A percentile compares a stretch with the other conserved stretches of the same genome.
These are phyloP conservation scores for Blastomyces parvus DNA, from an alignment of 2,329 filamentous ascomycete genomes.

Conservation along the genomic window DNA sequence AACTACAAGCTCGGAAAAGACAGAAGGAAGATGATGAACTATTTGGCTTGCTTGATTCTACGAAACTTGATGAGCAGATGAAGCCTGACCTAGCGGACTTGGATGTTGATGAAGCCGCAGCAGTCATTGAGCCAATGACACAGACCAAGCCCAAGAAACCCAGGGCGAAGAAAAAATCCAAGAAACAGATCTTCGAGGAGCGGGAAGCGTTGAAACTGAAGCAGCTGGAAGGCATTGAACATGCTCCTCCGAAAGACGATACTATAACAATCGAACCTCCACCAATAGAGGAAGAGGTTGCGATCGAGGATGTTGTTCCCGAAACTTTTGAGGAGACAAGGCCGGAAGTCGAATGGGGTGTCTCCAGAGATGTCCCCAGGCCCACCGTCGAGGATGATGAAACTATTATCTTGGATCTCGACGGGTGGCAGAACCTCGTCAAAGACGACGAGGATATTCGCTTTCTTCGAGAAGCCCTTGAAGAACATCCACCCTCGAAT, in stretches of 20 bases:
- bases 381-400: slow-evolving; percentile 59
- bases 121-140: slow-evolving; percentile 27
- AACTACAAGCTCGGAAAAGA: slow-evolving; percentile 54
- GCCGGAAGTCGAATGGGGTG: slow-evolving; percentile 50
- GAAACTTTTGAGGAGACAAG: slow-evolving; percentile 29
- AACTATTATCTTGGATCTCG: slow-evolving; percentile 55
- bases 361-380: slow-evolving; percentile 50
- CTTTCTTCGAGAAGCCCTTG: slow-evolving; percentile 46
- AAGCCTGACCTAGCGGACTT: slow-evolving; percentile 43
- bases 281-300: slow-evolving; percentile 15
- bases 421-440: slow-evolving; percentile 59
- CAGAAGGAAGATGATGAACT: slow-evolving; percentile 78
- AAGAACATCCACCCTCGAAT: slow-evolving; percentile 37
- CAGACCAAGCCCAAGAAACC: slow-evolving; percentile 37
- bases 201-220: slow-evolving; percentile 45
- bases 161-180: slow-evolving; percentile 64
- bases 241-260: slow-evolving; percentile 8
- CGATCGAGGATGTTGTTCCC: slow-evolving; percentile 12
- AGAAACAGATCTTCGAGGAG: slow-evolving; percentile 66
- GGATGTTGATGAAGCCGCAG: slow-evolving; percentile 35
- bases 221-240: slow-evolving; percentile 12
- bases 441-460: slow-evolving; percentile 60
- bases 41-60: slow-evolving; percentile 49
- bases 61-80: slow-evolving; percentile 36
- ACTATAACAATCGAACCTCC: slow-evolving; percentile 9